Evolutionary conservation across 139 green algal genomes (phyloP).

Genomic region (Desmodesmus armatus): DNA sequence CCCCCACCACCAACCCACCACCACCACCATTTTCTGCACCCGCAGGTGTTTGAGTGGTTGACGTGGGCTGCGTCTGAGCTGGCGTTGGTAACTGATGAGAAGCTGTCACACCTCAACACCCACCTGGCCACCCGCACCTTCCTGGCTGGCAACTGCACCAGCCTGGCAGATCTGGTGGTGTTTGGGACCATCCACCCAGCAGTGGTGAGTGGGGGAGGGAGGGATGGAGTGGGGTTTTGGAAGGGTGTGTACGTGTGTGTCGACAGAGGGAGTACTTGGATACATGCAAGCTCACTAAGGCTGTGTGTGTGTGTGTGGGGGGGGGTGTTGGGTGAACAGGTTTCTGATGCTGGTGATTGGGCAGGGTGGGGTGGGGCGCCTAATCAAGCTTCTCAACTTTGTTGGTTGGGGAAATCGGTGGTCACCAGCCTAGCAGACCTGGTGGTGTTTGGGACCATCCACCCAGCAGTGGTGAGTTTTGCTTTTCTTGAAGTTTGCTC

Average conservation of each 20-base stretch:
- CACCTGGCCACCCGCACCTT: conserved; percentile 52
- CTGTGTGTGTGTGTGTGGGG: too few species aligned
- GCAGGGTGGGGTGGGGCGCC: too few species aligned
- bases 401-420: too few species aligned
- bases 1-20: too few species aligned
- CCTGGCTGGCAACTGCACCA: conserved; percentile 49
- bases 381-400: too few species aligned
- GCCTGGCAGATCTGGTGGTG: conserved; percentile 64
- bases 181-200: conserved; percentile 60
- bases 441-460: neutral
- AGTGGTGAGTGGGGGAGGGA: conserved; percentile 51
- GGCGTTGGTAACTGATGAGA: conserved; percentile 52
- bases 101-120: conserved; percentile 57
- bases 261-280: too few species aligned
- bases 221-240: too few species aligned
- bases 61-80: conserved; percentile 53
- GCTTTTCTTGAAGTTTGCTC: too few species aligned
- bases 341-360: too few species aligned
- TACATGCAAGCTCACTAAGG: too few species aligned
- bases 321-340: too few species aligned
- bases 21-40: neutral
- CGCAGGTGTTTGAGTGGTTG: conserved; percentile 63
- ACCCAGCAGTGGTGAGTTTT: conserved; percentile 45
- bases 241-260: too few species aligned
- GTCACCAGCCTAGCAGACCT: neutral